A percentile compares a stretch with the other conserved stretches of the same genome.
These are phyloP conservation scores for Arthroderma sp. DNA, from an alignment of 2,329 filamentous ascomycete genomes.

Conservation along the genomic window DNA sequence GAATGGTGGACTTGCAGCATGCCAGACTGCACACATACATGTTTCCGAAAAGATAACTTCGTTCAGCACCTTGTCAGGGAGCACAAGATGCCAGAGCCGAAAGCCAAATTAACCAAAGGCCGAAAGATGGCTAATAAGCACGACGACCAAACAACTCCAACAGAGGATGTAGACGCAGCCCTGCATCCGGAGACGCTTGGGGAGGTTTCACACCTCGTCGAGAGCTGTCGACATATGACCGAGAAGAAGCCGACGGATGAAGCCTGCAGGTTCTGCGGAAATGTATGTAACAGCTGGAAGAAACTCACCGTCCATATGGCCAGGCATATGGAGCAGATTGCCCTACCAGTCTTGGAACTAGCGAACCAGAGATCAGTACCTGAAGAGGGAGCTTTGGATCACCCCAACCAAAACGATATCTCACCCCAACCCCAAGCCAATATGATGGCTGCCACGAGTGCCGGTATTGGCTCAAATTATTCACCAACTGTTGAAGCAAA, in stretches of 20 bases:
- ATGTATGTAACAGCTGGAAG: conserved; percentile 72
- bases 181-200: conserved; percentile 35
- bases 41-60: conserved; percentile 84
- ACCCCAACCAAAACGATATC: conserved; percentile 23
- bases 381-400: conserved; percentile 45
- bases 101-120: conserved; percentile 57
- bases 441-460: not conserved
- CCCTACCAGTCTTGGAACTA: conserved; percentile 57
- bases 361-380: conserved; percentile 31
- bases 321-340: conserved; percentile 88
- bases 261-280: conserved; percentile 77
- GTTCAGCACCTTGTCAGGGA: conserved; percentile 83
- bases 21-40: conserved; percentile 66
- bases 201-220: conserved; percentile 63
- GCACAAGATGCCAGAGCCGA: conserved; percentile 75
- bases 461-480: not conserved
- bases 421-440: conserved; percentile 1
- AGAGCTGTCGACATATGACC: conserved; percentile 63
- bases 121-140: conserved; percentile 44
- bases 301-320: conserved; percentile 86
- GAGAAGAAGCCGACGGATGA: conserved; percentile 54
- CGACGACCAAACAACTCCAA: conserved; percentile 9
- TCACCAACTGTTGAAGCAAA: not conserved
- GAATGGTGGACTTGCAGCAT: conserved; percentile 85
- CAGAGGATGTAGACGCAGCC: conserved; percentile 15